Percentiles rank a stretch among this genome's conserved stretches.
Evolutionary conservation across 768 basidiomycete genomes (phyloP).

Genomic region (Tylopilus intermedius): DNA sequence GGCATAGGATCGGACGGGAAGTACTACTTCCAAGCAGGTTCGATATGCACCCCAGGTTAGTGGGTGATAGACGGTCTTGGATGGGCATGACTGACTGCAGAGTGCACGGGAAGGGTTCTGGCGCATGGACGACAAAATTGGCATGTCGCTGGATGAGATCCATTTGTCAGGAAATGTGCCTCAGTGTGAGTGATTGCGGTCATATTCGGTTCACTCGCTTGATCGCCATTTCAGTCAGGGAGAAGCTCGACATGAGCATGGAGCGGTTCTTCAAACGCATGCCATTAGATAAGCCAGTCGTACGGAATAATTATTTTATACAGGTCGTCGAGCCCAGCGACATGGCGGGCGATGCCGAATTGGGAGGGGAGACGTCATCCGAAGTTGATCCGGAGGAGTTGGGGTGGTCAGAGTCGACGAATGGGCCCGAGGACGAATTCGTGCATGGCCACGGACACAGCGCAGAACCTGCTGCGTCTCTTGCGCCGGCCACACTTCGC

Average conservation of each 20-base stretch:
- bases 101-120: conserved; percentile 51
- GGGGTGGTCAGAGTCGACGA: conserved; percentile 54
- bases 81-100: neutral
- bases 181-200: conserved; percentile 45
- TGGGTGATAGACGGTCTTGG: neutral
- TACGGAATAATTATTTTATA: conserved; percentile 62
- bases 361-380: neutral
- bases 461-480: conserved; percentile 11
- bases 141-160: conserved; percentile 65
- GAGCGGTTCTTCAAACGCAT: conserved; percentile 68
- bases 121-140: conserved; percentile 74
- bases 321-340: conserved; percentile 35
- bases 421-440: conserved; percentile 50
- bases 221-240: conserved; percentile 40
- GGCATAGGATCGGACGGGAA: conserved; percentile 55
- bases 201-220: neutral
- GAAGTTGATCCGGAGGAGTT: conserved; percentile 60
- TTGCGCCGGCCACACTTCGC: conserved; percentile 42
- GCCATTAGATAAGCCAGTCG: conserved; percentile 61
- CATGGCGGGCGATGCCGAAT: neutral
- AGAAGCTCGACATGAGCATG: conserved; percentile 35
- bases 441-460: conserved; percentile 28
- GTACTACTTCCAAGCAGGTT: conserved; percentile 73
- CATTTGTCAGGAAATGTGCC: conserved; percentile 69
- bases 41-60: conserved; percentile 59